phyloP scores from a whole-genome alignment of 139 green algal genomes.

The Protoeuglena noctilucae region DNA sequence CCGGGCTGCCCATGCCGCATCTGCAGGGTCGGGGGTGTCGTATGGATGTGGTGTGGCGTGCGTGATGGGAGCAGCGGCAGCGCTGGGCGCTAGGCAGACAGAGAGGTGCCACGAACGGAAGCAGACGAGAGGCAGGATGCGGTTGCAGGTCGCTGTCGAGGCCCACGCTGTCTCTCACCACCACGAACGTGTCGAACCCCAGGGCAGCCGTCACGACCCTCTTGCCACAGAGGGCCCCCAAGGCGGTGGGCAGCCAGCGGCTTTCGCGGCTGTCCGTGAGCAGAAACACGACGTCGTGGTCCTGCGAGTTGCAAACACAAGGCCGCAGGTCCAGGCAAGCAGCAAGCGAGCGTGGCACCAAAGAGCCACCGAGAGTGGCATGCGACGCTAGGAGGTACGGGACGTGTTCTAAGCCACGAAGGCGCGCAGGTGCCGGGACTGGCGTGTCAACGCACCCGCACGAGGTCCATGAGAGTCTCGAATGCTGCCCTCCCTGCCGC shows the following conservation, averaged over 20 bases:
- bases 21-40: conserved; percentile 16
- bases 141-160: background rate
- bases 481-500: background rate
- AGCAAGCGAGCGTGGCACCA: background rate
- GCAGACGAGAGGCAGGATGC: too few relatives aligned
- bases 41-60: too few relatives aligned
- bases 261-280: conserved; percentile 90
- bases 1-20: conserved; percentile 39
- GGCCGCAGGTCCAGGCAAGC: background rate
- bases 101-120: too few relatives aligned
- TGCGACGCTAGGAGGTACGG: background rate
- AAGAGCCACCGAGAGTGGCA: background rate
- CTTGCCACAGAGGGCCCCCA: conserved; percentile 40
- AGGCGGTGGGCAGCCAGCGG: conserved; percentile 79
- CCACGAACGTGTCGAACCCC: conserved; percentile 78
- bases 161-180: conserved; percentile 50
- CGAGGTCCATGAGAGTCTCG: too few relatives aligned
- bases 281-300: conserved; percentile 79
- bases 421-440: too few relatives aligned
- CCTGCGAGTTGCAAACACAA: conserved; percentile 30
- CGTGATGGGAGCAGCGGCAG: too few relatives aligned
- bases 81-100: too few relatives aligned
- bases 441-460: too few relatives aligned
- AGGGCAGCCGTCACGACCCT: conserved; percentile 80
- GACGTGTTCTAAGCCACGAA: background rate